Percentiles rank a stretch among this genome's conserved stretches.
phyloP scores from a whole-genome alignment of 345 rosid genomes.

The Eutrema yunnanense region DNA sequence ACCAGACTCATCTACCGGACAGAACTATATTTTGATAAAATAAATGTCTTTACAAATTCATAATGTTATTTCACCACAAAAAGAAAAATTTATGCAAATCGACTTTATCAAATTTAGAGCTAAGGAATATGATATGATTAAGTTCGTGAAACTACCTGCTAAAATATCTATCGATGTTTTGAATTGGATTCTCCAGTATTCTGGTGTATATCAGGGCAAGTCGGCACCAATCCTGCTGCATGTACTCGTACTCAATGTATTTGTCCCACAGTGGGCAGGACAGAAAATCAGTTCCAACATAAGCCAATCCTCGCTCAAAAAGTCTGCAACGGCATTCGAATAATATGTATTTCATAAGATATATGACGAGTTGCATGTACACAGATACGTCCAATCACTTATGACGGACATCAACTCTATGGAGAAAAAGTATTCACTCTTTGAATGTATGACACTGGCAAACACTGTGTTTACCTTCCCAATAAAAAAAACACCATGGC shows the following conservation, averaged over 20 bases:
- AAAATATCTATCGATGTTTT: constrained; percentile 68
- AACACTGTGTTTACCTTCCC: neutral
- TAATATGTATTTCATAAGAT: constrained; percentile 10
- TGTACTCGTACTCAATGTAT: constrained; percentile 87
- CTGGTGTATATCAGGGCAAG: constrained; percentile 70
- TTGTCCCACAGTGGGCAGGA: constrained; percentile 87
- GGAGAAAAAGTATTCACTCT: neutral
- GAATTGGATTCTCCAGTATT: constrained; percentile 80
- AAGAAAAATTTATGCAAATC: neutral
- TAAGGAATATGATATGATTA: neutral
- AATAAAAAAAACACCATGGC: neutral
- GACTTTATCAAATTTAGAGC: neutral
- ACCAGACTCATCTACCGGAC: neutral
- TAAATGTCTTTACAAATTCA: neutral
- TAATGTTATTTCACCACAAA: neutral
- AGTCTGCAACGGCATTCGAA: constrained; percentile 48
- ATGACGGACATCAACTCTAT: constrained; percentile 26
- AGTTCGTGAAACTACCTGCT: constrained; percentile 1
- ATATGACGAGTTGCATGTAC: constrained; percentile 5
- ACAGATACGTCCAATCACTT: constrained; percentile 30
- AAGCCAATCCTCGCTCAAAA: constrained; percentile 82
- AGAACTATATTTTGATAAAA: neutral
- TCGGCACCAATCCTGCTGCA: constrained; percentile 79
- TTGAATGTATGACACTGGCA: neutral
- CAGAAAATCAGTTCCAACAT: constrained; percentile 87